Evolutionary conservation across 2,329 filamentous ascomycete species (phyloP), one percentile per base, ranked within the genome.

Genomic region (Microcyclosporella mali): DNA sequence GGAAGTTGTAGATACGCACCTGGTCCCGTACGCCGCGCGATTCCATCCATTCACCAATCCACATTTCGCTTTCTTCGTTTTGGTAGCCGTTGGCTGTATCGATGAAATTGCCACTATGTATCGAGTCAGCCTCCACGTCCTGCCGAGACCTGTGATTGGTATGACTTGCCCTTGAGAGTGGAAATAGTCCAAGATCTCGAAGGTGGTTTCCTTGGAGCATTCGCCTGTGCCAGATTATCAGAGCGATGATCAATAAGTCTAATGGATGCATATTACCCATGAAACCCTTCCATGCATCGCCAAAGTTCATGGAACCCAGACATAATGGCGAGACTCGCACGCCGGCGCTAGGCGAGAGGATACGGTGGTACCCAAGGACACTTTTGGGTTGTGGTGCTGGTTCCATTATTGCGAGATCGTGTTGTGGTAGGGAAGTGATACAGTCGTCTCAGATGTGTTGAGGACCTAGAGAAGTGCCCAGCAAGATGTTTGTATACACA

Each of bases 221-320:
- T 55, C 56, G 38, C 62, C 60, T 18, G 62, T 45, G 6, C 62
- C 9, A 34, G 9, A 34, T 34, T 18, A 34, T 9, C 15, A 16
- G 12, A 33, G 15, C 49, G 10, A 47, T 44, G 3, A 49, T 42
- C 40, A 60, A 50, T 45, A 61, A 58, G 43, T 16, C 30, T n/a
- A n/a, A n/a, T n/a, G n/a, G n/a, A n/a, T n/a, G n/a, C n/a, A n/a
- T n/a, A n/a, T n/a, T n/a, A n/a, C 58, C 56, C 51, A 56, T 58
- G 43, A 56, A 51, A 2, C 15, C 17, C 19, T 56, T 56, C 72
- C 72, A 75, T 2, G 68, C 66, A 21, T 72, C 65, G 8, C 73
- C 74, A 46, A 77, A 74, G 51, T 71, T 76, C 73, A 77, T 77
- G 1, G 67, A 66, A 15, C 74, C 74, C 2, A 77, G 64, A 41